Base-by-base conservation (phyloP, 176 grass and related monocot species). In the Raddia guianensis region DNA sequence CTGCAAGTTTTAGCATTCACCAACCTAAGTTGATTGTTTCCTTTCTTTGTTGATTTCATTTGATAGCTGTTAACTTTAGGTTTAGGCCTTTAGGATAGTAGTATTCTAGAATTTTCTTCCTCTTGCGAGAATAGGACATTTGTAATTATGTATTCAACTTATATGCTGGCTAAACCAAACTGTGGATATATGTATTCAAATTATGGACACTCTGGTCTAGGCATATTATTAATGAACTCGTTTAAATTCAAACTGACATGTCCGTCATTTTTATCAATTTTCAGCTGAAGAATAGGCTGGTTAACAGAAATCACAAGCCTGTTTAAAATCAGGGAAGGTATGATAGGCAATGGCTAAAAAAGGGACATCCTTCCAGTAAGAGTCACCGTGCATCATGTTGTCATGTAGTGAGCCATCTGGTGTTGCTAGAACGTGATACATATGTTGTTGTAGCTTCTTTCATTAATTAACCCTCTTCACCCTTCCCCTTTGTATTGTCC, bases 271-370 rank as follows among this genome's bases (percentile, higher is more conserved):
- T 72, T 33, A 60, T 60, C 9, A 40, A 73, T 88, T 79, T 83
- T 77, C 87, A 89, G 87, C 8, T 89, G 46, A 89, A 86, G 67
- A 73, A 60, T 66, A 45, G 32, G 67, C 66, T 59, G 49, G 82
- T 63, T 71, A 49, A 43, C 49, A 9, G 54, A 72, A 82, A 66
- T 47, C 44, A 77, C 45, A 81, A 73, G 72, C 43, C 72, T 66
- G 66, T 32, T 45, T 85, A 77, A 77, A 71, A 66, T 40, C 49
- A 21, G 50, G 82, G 59, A 50, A 50, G 49, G 66, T 57, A 74
- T 47, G 63, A 20, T 53, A 40, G 45, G 57, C 1, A 34, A 74
- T 64, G 67, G 48, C 54, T 46, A 16, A 68, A 65, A 68, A 45
- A 16, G 34, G 77, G 46, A 51, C 40, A 63, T 73, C 35, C 33